phyloP scores from a whole-genome alignment of 345 rosid genomes.

The Euphorbia tirucalli region DNA sequence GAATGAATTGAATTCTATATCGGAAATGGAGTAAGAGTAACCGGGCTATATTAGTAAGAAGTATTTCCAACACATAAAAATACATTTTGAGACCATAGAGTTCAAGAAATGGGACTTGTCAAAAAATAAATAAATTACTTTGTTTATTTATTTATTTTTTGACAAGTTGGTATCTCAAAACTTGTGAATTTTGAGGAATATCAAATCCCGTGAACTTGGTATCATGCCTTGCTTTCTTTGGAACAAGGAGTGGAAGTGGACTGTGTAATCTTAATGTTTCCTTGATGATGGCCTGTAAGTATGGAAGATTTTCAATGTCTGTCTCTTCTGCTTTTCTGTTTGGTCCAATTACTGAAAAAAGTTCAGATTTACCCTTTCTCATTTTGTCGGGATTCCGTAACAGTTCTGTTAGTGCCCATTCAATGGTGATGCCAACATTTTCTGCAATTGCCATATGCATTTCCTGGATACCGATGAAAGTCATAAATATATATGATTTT shows the following conservation, averaged over 20 bases:
- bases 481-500: no score
- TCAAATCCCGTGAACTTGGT: slow-evolving; percentile 48
- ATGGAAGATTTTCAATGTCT: slow-evolving; percentile 50
- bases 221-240: slow-evolving; percentile 45
- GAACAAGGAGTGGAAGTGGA: slow-evolving; percentile 54
- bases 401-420: slow-evolving; percentile 73
- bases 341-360: slow-evolving; percentile 39
- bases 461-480: slow-evolving; percentile 61
- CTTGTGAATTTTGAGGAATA: slow-evolving; percentile 46
- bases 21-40: no score
- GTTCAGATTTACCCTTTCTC: slow-evolving; percentile 50
- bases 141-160: no score
- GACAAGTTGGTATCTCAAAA: no score
- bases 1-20: no score
- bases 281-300: slow-evolving; percentile 45
- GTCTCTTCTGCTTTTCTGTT: slow-evolving; percentile 45
- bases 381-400: slow-evolving; percentile 40
- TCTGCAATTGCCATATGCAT: slow-evolving; percentile 58
- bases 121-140: no score
- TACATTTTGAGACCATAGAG: no score
- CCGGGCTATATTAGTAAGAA: no score
- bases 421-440: slow-evolving; percentile 56
- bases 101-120: no score
- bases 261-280: slow-evolving; percentile 60
- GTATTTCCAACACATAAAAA: no score